Evolutionary conservation across 768 basidiomycete genomes (phyloP).

Genomic region (Inosperma sp.): DNA sequence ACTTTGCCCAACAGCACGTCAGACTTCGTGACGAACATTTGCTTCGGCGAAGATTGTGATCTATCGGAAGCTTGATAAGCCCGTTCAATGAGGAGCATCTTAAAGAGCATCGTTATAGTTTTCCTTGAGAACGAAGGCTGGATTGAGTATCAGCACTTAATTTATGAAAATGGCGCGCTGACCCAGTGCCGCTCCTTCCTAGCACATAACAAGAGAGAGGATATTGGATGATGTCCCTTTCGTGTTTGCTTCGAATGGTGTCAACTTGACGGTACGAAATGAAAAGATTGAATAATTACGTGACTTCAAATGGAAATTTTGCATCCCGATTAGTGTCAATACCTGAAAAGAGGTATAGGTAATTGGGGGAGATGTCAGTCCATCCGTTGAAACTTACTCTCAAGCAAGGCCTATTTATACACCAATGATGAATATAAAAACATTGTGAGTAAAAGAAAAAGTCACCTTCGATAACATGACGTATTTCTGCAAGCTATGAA

Average conservation of each 20-base stretch:
- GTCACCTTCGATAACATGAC: slow-evolving; percentile 37
- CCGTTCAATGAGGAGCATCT: slow-evolving; percentile 66
- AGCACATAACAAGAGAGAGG: slow-evolving; percentile 58
- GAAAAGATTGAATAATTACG: slow-evolving; percentile 22
- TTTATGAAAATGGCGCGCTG: slow-evolving; percentile 18
- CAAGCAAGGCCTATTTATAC: too few relatives aligned
- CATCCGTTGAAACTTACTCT: too few relatives aligned
- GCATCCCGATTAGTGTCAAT: slow-evolving; percentile 46
- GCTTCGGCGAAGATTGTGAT: slow-evolving; percentile 46
- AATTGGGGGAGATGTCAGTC: too few relatives aligned
- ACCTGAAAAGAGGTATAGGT: too few relatives aligned
- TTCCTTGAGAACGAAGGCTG: slow-evolving; percentile 46
- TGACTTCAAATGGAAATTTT: slow-evolving; percentile 36
- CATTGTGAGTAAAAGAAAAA: not conserved
- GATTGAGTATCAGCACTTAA: too few relatives aligned
- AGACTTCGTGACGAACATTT: slow-evolving; percentile 72
- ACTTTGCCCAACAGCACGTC: slow-evolving; percentile 62
- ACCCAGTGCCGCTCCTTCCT: slow-evolving; percentile 74
- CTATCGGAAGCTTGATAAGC: slow-evolving; percentile 39
- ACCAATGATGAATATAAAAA: too few relatives aligned
- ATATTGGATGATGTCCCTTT: slow-evolving; percentile 57
- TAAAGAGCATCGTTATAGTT: slow-evolving; percentile 73
- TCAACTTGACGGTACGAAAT: not conserved
- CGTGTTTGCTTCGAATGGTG: slow-evolving; percentile 38
- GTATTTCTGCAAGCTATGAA: slow-evolving; percentile 45